Evolutionary conservation across 2,329 filamentous ascomycete genomes (phyloP).

Genomic region (Ophiostoma populinum): DNA sequence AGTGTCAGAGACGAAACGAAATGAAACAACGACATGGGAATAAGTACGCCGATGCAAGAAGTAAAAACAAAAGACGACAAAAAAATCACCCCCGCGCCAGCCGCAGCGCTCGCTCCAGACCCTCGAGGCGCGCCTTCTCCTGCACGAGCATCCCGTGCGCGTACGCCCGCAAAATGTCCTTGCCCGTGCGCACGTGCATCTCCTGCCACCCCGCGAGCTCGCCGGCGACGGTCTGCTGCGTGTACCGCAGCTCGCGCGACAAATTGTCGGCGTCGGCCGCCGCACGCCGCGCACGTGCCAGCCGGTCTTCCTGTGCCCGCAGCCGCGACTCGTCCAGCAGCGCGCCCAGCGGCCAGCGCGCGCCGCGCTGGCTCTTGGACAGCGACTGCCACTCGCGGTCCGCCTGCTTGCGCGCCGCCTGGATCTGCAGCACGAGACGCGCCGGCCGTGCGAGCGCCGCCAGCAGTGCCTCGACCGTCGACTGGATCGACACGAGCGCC

Average conservation of each 20-base stretch:
- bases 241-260: slow-evolving; percentile 73
- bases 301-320: slow-evolving; percentile 66
- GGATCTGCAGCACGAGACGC: slow-evolving; percentile 60
- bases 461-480: slow-evolving; percentile 68
- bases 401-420: slow-evolving; percentile 54
- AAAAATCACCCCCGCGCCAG: slow-evolving; percentile 24
- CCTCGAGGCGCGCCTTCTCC: slow-evolving; percentile 63
- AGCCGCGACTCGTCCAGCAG: slow-evolving; percentile 77
- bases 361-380: slow-evolving; percentile 49
- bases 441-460: slow-evolving; percentile 63
- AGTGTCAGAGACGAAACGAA: too few species aligned
- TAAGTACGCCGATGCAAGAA: too few species aligned
- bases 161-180: slow-evolving; percentile 57
- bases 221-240: slow-evolving; percentile 79
- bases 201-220: slow-evolving; percentile 93
- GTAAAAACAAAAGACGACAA: too few species aligned
- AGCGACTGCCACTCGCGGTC: slow-evolving; percentile 64
- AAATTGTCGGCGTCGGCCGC: slow-evolving; percentile 55
- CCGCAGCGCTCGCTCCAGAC: slow-evolving; percentile 63
- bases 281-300: slow-evolving; percentile 57
- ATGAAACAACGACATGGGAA: too few species aligned
- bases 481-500: slow-evolving; percentile 62
- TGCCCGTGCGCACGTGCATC: slow-evolving; percentile 61
- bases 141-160: slow-evolving; percentile 62
- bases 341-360: slow-evolving; percentile 57